Conservation (phyloP, 2,329 filamentous ascomycete genomes). For the Diaporthe citri region DNA sequence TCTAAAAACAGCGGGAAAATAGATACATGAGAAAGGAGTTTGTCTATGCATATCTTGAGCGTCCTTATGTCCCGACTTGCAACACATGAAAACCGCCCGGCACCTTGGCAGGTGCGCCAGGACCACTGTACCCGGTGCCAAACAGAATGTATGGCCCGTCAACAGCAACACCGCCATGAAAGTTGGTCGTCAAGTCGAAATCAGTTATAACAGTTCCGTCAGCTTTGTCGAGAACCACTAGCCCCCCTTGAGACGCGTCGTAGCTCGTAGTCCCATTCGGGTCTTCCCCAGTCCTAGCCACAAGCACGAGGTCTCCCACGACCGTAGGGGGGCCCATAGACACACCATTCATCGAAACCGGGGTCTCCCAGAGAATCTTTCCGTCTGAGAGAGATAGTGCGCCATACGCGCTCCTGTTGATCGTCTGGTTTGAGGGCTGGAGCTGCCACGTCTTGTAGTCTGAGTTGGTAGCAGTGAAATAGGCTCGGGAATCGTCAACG, state of each 20-base stretch:
- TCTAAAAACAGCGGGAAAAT: not conserved
- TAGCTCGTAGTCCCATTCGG: not conserved
- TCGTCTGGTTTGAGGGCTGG: not conserved
- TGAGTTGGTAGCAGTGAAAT: slow-evolving; percentile 3
- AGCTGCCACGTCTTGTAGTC: not conserved
- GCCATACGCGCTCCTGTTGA: slow-evolving; percentile 1
- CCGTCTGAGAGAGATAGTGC: not conserved
- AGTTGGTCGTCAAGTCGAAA: not conserved
- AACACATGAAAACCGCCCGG: not conserved
- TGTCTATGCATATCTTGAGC: not conserved
- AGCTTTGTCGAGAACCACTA: not conserved
- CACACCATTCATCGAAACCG: not conserved
- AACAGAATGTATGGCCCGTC: not conserved
- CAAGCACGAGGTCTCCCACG: slow-evolving; percentile 5
- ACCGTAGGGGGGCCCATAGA: not conserved
- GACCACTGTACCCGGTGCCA: not conserved
- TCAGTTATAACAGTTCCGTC: not conserved
- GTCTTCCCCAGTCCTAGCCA: not conserved
- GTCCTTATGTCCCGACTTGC: not conserved
- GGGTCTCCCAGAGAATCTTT: not conserved
- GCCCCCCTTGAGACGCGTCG: not conserved
- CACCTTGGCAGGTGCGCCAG: not conserved
- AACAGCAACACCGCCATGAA: not conserved
- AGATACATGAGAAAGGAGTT: not conserved
- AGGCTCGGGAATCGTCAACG: not conserved